Evolutionary conservation across 257 asterid species (phyloP).

Genomic region (Solanum tacnaense): DNA sequence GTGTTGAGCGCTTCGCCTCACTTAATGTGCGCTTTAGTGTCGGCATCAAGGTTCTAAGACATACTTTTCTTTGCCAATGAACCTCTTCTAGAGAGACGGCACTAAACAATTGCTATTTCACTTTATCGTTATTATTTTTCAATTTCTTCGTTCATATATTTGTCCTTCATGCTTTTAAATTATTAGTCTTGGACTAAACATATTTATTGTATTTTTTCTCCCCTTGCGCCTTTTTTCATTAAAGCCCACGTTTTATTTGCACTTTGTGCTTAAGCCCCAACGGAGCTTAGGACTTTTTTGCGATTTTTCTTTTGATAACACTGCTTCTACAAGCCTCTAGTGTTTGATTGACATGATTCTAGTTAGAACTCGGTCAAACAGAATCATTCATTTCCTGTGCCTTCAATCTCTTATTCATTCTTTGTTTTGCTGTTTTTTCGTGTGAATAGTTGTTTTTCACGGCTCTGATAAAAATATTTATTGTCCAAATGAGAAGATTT

Average conservation of each 20-base stretch:
- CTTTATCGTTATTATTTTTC: background rate
- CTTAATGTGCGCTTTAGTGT: background rate
- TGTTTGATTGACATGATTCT: background rate
- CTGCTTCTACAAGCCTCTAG: background rate
- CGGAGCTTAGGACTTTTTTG: background rate
- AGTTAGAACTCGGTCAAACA: background rate
- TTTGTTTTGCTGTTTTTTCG: background rate
- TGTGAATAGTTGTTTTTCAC: background rate
- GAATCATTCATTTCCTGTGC: background rate
- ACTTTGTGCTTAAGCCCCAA: too few species aligned
- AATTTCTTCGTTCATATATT: background rate
- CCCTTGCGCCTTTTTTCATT: background rate
- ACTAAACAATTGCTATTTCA: background rate
- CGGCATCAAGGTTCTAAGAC: background rate
- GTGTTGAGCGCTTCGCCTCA: background rate
- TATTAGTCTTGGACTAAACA: background rate
- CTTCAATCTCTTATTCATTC: background rate
- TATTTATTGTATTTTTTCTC: background rate
- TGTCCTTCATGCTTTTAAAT: background rate
- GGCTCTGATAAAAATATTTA: background rate
- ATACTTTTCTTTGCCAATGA: background rate
- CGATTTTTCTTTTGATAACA: background rate
- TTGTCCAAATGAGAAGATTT: background rate
- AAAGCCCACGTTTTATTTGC: background rate
- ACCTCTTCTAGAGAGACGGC: background rate